Base-by-base conservation (phyloP, 768 basidiomycete genomes). In the Mycena floridula region DNA sequence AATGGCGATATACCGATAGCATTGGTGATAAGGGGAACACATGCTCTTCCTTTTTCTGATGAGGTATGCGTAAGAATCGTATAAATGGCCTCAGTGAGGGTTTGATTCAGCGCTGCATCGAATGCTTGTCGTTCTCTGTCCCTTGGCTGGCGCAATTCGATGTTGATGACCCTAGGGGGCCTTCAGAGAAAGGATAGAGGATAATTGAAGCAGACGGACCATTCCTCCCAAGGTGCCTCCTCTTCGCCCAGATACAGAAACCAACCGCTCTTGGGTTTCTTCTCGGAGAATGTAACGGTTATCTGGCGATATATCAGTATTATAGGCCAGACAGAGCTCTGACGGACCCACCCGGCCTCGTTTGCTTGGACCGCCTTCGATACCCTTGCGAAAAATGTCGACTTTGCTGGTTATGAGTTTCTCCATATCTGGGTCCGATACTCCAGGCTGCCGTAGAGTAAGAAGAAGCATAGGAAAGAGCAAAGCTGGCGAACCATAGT, bases 201-300 rank as follows among this genome's bases (percentile, higher is more conserved):
- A 26, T 21, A 44, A 35, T 20, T 7, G 38, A 21, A 18, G 39
- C 24, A 15, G 11, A 45, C 68, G 5, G 11, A 87, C 89, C 89
- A 91, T 62, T 87, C 81, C 59, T 91, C 89, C 89, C 89, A 91
- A 42, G 87, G 79, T 12, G 89, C 77, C 21, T 90, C 86, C 57
- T 91, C 89, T 64, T 91, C 85, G 1, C 74, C 81, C 52, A 73
- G 69, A 30, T 81, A 81, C 9, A 77, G 76, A 53, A 89, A 86
- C 88, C 88, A 89, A 13, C 78, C 75, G 61, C 87, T 90, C 62
- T 82, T 84, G 8, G 78, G 76, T 39, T 77, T 74, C 59, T 82
- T 85, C 59, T 89, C 88, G 2, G 85, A 84, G 50, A 91, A 79
- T 0, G 81, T 87, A 16, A 90, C 74, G 8, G 73, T 59, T 25